phyloP scores from a whole-genome alignment of 2,329 filamentous ascomycete species.

The Sporothrix pallida region DNA sequence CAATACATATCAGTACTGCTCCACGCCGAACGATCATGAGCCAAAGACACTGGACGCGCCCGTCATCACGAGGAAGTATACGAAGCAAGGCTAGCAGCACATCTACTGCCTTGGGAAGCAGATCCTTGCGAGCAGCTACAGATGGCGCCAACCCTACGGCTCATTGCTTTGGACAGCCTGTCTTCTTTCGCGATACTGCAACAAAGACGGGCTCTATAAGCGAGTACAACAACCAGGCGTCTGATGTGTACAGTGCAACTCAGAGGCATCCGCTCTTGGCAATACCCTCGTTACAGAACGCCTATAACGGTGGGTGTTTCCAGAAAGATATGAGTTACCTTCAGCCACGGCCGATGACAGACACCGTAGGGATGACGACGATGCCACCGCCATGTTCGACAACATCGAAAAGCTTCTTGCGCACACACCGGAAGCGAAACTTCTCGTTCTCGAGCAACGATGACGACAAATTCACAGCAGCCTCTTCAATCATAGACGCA shows the following conservation, averaged over 20 bases:
- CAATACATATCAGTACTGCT: constrained; percentile 17
- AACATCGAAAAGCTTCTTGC: constrained; percentile 28
- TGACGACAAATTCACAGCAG: constrained; percentile 42
- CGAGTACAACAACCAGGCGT: not conserved
- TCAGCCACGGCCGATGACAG: not conserved
- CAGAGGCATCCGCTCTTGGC: not conserved
- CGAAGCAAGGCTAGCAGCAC: not conserved
- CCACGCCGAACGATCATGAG: constrained; percentile 22
- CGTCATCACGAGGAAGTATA: not conserved
- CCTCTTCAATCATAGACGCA: not conserved
- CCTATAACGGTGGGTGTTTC: not conserved
- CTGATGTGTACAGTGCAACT: not conserved
- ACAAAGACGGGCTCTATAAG: not conserved
- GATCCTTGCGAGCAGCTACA: not conserved
- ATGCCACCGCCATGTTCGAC: not conserved
- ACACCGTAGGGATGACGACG: not conserved
- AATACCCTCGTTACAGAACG: not conserved
- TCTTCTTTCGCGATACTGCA: not conserved
- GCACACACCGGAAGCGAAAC: not conserved
- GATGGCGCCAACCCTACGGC: not conserved
- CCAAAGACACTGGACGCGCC: constrained; percentile 29
- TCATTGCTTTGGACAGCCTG: not conserved
- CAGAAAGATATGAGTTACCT: not conserved
- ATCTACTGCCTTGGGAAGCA: not conserved
- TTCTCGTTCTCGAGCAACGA: constrained; percentile 36